Evolutionary conservation across 1,139 yeast genomes (phyloP).

Genomic region (Hyphopichia wangnamkhiaoensis): DNA sequence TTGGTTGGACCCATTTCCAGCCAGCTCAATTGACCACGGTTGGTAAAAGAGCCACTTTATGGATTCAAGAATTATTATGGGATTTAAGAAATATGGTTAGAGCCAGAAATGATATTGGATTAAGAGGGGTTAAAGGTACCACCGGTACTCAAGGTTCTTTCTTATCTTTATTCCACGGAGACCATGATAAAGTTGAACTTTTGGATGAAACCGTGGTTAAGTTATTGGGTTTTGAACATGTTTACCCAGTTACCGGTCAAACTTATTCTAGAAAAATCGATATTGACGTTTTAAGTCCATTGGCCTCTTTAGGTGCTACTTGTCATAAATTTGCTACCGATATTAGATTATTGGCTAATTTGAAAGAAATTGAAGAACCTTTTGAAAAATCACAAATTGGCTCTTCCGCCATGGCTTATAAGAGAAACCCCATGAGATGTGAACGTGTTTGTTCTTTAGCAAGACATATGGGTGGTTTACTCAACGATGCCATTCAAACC

Average conservation of each 20-base stretch:
- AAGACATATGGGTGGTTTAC: constrained; percentile 89
- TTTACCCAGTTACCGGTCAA: constrained; percentile 98
- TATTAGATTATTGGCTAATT: constrained; percentile 90
- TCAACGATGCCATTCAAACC: constrained; percentile 92
- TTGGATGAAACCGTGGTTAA: constrained; percentile 91
- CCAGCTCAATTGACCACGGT: constrained; percentile 99
- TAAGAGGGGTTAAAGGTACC: constrained; percentile 98
- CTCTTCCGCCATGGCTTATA: constrained; percentile 98
- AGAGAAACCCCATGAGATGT: constrained; percentile 99
- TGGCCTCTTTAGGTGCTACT: constrained; percentile 93
- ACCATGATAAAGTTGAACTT: constrained; percentile 93
- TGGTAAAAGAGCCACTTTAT: constrained; percentile 95
- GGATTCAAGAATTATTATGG: constrained; percentile 98
- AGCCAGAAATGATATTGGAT: constrained; percentile 94
- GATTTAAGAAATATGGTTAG: constrained; percentile 94
- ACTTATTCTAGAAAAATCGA: constrained; percentile 98
- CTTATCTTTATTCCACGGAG: constrained; percentile 91
- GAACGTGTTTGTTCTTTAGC: constrained; percentile 98
- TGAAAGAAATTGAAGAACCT: constrained; percentile 97
- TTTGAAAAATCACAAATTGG: constrained; percentile 98
- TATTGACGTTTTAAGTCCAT: constrained; percentile 88
- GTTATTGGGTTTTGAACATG: constrained; percentile 88
- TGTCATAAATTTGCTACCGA: constrained; percentile 99
- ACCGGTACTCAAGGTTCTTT: constrained; percentile 99
- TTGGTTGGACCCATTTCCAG: constrained; percentile 99